Evolutionary conservation across 805 yeast species (phyloP).

Genomic region (Wickerhamomyces rabaulensis): DNA sequence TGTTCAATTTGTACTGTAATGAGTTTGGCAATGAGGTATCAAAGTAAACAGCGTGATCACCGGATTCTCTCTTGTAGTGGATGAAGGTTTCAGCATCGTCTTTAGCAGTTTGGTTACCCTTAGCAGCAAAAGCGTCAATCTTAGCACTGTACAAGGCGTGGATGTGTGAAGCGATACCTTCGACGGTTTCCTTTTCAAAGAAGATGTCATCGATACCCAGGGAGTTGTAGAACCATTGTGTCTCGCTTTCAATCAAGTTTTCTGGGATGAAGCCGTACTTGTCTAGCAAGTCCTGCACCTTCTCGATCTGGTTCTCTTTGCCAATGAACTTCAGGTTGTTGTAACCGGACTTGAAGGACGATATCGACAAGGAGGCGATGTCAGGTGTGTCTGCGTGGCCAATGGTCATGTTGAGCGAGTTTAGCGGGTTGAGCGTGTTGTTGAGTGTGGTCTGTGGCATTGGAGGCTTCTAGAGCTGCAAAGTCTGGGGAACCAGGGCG

Average conservation of each 20-base stretch:
- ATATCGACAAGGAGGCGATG: conserved; percentile 35
- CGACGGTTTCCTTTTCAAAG: conserved; percentile 80
- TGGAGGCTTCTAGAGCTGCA: background rate
- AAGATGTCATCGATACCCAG: conserved; percentile 91
- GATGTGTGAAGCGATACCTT: conserved; percentile 76
- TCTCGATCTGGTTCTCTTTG: conserved; percentile 72
- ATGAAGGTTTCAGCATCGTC: conserved; percentile 44
- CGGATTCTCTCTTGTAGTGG: conserved; percentile 72
- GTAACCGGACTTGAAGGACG: conserved; percentile 54
- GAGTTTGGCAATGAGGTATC: conserved; percentile 60
- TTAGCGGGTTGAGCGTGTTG: background rate
- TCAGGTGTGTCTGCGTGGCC: conserved; percentile 24
- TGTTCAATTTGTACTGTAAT: conserved; percentile 35
- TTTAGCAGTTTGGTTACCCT: conserved; percentile 16
- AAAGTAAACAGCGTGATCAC: conserved; percentile 87
- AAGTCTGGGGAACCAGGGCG: background rate
- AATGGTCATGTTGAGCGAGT: background rate
- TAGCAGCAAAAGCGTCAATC: conserved; percentile 74
- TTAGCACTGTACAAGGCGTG: conserved; percentile 90
- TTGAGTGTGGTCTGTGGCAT: background rate
- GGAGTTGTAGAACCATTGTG: conserved; percentile 81
- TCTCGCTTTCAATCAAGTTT: conserved; percentile 75
- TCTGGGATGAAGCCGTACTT: conserved; percentile 88
- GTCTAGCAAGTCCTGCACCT: conserved; percentile 77
- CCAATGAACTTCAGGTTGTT: conserved; percentile 72